Evolutionary conservation across 768 basidiomycete species (phyloP).

Genomic region (Sarcodon aspratus): DNA sequence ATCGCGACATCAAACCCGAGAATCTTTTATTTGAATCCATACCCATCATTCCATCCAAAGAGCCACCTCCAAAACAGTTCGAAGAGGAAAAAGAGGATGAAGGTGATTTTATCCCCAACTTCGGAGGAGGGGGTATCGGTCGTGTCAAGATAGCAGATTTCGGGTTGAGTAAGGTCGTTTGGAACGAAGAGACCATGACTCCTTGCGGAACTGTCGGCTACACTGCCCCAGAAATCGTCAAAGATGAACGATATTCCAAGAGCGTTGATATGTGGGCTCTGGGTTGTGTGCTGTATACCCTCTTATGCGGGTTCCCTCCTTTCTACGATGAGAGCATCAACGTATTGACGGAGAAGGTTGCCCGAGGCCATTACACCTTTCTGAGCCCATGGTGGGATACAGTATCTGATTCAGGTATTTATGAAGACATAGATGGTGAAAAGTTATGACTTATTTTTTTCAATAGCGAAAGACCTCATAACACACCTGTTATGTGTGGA

Average conservation of each 20-base stretch:
- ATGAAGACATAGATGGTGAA: not conserved
- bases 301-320: slow-evolving; percentile 94
- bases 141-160: slow-evolving; percentile 99
- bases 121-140: slow-evolving; percentile 96
- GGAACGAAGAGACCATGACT: slow-evolving; percentile 99
- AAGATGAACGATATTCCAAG: slow-evolving; percentile 93
- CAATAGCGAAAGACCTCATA: slow-evolving; percentile 89
- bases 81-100: slow-evolving; percentile 99
- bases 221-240: slow-evolving; percentile 98
- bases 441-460: slow-evolving; percentile 6
- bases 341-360: slow-evolving; percentile 96
- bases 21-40: slow-evolving; percentile 92
- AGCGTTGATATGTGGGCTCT: slow-evolving; percentile 99
- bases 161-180: slow-evolving; percentile 93
- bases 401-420: slow-evolving; percentile 66
- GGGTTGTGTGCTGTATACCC: slow-evolving; percentile 97
- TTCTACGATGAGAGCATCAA: slow-evolving; percentile 99
- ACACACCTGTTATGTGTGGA: slow-evolving; percentile 92
- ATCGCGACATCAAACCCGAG: slow-evolving; percentile 98
- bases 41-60: slow-evolving; percentile 80
- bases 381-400: slow-evolving; percentile 99
- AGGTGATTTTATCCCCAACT: slow-evolving; percentile 84
- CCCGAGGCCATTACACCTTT: slow-evolving; percentile 95
- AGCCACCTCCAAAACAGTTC: slow-evolving; percentile 68
- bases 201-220: slow-evolving; percentile 99